These are phyloP conservation scores for Puccinia novopanici DNA, from an alignment of 1,284 basidiomycete species.

Conservation along the genomic window DNA sequence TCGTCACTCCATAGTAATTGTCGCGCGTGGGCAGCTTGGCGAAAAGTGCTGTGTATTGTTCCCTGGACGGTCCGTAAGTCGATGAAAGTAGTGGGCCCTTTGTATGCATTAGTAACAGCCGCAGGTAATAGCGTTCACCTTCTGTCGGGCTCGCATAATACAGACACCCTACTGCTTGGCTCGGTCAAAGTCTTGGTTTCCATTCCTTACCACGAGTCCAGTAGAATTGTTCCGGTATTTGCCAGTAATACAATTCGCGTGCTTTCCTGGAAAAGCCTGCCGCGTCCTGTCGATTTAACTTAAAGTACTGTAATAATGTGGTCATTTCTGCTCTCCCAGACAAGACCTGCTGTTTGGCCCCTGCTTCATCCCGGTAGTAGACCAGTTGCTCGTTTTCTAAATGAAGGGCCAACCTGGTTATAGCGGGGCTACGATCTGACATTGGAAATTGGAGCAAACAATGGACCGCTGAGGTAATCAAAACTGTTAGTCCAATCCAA, in stretches of 20 bases:
- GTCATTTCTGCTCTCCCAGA: neutral
- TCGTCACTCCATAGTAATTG: neutral
- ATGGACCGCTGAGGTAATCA: neutral
- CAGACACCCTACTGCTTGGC: neutral
- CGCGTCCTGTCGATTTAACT: neutral
- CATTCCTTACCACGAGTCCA: neutral
- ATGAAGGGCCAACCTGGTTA: neutral
- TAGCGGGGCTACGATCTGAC: neutral
- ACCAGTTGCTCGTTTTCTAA: neutral
- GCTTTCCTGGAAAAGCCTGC: neutral
- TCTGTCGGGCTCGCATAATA: neutral
- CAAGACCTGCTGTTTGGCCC: neutral
- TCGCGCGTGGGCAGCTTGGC: neutral
- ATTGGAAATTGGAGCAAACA: constrained; percentile 11
- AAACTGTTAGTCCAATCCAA: neutral
- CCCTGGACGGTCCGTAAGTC: neutral
- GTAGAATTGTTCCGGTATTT: neutral
- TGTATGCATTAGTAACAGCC: neutral
- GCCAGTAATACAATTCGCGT: neutral
- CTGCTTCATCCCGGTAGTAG: neutral
- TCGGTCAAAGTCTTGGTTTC: neutral
- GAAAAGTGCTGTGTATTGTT: neutral
- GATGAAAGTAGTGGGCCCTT: neutral
- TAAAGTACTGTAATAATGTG: neutral
- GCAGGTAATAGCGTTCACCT: constrained; percentile 15